Conservation (phyloP, 2,329 filamentous ascomycete species). For the Fusarium sp. region DNA sequence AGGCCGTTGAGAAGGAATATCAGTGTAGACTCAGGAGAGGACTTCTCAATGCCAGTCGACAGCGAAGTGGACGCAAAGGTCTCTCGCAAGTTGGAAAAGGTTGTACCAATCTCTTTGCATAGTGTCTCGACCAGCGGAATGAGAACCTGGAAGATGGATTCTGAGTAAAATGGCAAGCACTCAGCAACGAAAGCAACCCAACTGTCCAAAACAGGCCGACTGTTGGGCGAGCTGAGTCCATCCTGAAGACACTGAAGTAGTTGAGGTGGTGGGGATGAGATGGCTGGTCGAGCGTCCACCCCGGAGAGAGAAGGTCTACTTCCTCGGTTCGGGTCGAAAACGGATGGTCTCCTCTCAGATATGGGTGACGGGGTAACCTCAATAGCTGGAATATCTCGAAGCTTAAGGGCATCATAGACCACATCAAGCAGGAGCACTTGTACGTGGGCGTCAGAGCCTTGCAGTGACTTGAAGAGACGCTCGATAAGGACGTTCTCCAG, state of each 20-base stretch:
- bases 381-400: conserved; percentile 61
- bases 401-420: conserved; percentile 78
- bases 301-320: conserved; percentile 54
- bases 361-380: conserved; percentile 59
- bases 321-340: conserved; percentile 55
- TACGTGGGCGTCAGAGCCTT: conserved; percentile 74
- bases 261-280: conserved; percentile 69
- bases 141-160: conserved; percentile 88
- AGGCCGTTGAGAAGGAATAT: conserved; percentile 93
- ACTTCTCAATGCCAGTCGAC: conserved; percentile 39
- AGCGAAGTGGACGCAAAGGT: conserved; percentile 64
- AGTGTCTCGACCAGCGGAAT: conserved; percentile 92
- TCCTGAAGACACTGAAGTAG: conserved; percentile 88
- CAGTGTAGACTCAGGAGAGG: conserved; percentile 74
- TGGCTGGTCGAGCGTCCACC: conserved; percentile 41
- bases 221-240: conserved; percentile 80
- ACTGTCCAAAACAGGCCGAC: conserved; percentile 84
- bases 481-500: conserved; percentile 79
- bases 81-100: conserved; percentile 77
- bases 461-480: conserved; percentile 71
- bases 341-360: conserved; percentile 60
- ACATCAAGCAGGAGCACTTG: conserved; percentile 84
- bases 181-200: conserved; percentile 91
- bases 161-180: conserved; percentile 85
- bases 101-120: conserved; percentile 79